Conservation (phyloP, 225 moss, liverwort and hornwort genomes). For the Straminergon stramineum region DNA sequence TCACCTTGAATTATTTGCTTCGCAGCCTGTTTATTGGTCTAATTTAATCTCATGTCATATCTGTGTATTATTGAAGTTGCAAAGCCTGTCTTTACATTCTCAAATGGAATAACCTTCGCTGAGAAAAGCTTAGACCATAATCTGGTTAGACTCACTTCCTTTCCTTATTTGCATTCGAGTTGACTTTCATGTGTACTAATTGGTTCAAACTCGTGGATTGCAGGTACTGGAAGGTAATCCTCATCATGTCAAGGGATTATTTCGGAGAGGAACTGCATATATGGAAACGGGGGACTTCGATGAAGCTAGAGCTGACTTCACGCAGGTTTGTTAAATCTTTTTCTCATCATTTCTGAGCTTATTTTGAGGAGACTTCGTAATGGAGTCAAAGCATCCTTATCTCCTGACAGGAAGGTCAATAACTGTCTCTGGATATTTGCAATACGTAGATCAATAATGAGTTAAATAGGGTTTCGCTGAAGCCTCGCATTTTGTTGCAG, state of each 20-base stretch:
- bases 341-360: neutral
- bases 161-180: neutral
- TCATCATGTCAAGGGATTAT: slow-evolving; percentile 82
- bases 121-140: neutral
- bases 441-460: neutral
- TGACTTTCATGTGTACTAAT: neutral
- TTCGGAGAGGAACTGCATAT: slow-evolving; percentile 83
- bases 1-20: slow-evolving; percentile 1
- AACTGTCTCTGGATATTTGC: neutral
- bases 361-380: neutral
- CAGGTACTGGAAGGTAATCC: slow-evolving; percentile 97
- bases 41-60: neutral
- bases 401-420: neutral
- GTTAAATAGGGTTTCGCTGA: neutral
- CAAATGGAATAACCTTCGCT: neutral
- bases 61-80: neutral
- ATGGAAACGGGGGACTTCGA: slow-evolving; percentile 80
- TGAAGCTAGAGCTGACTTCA: slow-evolving; percentile 89
- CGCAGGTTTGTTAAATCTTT: slow-evolving; percentile 40
- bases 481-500: slow-evolving; percentile 20
- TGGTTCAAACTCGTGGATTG: neutral
- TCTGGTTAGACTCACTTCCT: neutral
- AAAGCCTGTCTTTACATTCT: neutral
- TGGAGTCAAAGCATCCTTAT: neutral
- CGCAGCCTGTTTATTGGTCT: neutral